Evolutionary conservation across 2,329 filamentous ascomycete genomes (phyloP), one percentile per base, ranked within the genome.

Genomic region (Xylariaceae sp.): DNA sequence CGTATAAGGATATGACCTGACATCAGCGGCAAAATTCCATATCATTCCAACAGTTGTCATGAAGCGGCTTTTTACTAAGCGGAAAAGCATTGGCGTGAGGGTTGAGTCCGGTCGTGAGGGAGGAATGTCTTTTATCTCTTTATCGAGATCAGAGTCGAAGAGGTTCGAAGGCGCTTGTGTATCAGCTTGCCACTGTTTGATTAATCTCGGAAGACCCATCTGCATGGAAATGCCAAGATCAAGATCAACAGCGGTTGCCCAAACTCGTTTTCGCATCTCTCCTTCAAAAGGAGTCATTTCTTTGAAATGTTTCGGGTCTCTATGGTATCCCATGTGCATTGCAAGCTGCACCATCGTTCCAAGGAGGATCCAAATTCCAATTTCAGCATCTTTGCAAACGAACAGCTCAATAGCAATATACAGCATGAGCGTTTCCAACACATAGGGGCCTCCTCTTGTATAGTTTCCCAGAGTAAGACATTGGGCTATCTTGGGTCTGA

Each of bases 191-290:
- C 64, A 58, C 5, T 66, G 59, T 5, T 64, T 63, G 10, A 74
- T 63, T 56, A 74, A 66, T 2, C 66, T 63, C 1, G 73, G 73
- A 17, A 76, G 54, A 2, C 73, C 73, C 46, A 74, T 64, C 39
- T 74, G 71, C 11, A 68, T 65, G 0, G 70, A 72, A 4, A 73
- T 63, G 0, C 68, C 52, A 2, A 71, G 56, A 36, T 76, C 73
- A 3, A 69, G 56, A 42, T 70, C 64, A 14, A 65, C 56, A 4
- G 73, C 55, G 0, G 64, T 59, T 6, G 64, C 59, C 72, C 73
- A 76, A 0, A 67, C 52, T 1, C 72, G 60, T 22, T 69, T 60
- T 17, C 73, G 62, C 70, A 76, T 75, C 51, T 75, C 72, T 2
- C 65, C 64, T 1, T 66, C 50, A 27, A 74, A 71, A 0, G 62